A percentile compares a stretch with the other conserved stretches of the same genome.
These are phyloP conservation scores for Carex myosuroides DNA, from an alignment of 176 grass and related monocot genomes.

Conservation along the genomic window DNA sequence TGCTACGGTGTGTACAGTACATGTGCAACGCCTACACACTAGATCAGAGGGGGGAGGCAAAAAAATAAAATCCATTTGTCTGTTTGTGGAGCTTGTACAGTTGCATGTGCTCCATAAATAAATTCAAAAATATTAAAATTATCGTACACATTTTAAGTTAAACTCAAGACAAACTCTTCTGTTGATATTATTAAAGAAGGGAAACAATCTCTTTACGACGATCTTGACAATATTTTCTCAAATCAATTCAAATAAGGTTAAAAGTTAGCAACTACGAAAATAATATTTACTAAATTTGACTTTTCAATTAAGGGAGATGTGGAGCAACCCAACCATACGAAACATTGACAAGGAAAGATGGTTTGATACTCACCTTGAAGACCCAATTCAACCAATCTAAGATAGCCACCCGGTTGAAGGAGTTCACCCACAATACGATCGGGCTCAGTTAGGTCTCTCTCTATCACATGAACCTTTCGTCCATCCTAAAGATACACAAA, in stretches of 20 bases:
- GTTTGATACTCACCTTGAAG: constrained; percentile 51
- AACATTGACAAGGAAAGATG: not conserved
- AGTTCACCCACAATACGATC: constrained; percentile 97
- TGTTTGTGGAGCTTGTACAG: not conserved
- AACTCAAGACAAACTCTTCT: not conserved
- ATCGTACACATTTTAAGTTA: not conserved
- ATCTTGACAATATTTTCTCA: not conserved
- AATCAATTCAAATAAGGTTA: not conserved
- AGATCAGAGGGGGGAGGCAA: not conserved
- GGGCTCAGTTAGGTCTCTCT: constrained; percentile 91
- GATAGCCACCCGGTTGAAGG: constrained; percentile 87
- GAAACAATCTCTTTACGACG: not conserved
- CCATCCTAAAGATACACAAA: constrained; percentile 60
- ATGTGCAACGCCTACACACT: not conserved
- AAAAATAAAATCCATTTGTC: not conserved
- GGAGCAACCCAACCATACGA: not conserved
- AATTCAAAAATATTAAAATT: not conserved
- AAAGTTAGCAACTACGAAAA: not conserved
- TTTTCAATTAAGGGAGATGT: not conserved
- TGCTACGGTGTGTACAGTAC: not conserved
- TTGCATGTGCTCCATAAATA: not conserved
- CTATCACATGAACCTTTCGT: constrained; percentile 77
- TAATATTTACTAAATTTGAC: not conserved
- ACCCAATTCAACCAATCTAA: constrained; percentile 83
- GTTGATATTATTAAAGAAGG: not conserved